Evolutionary conservation across 345 rosid species (phyloP).

Genomic region (Brassica juncea): DNA sequence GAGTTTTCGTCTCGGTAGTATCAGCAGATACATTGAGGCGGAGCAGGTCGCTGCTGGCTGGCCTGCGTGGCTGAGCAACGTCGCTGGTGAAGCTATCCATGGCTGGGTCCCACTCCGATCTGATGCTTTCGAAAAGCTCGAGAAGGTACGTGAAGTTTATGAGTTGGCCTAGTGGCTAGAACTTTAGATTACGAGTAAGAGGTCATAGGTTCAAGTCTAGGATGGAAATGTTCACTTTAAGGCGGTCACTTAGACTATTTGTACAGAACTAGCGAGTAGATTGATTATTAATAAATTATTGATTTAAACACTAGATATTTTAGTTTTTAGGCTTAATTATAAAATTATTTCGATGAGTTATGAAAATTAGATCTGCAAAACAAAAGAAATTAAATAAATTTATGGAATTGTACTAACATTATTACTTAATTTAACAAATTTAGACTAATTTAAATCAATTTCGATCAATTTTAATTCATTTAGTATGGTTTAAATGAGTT

Average conservation of each 20-base stretch:
- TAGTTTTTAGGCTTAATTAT: background rate
- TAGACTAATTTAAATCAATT: background rate
- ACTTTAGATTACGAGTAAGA: background rate
- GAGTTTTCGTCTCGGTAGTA: slow-evolving; percentile 76
- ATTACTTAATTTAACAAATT: background rate
- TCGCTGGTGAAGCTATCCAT: slow-evolving; percentile 92
- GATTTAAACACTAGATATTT: background rate
- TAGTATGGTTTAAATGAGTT: background rate
- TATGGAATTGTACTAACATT: background rate
- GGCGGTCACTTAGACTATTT: background rate
- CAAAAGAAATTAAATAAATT: background rate
- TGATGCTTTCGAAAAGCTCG: slow-evolving; percentile 84
- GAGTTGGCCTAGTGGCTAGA: background rate
- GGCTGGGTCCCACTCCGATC: slow-evolving; percentile 94
- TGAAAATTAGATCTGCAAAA: background rate
- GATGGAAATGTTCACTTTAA: background rate
- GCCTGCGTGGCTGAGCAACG: slow-evolving; percentile 98
- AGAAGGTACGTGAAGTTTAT: slow-evolving; percentile 51
- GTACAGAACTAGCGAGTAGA: background rate
- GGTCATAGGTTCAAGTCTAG: background rate
- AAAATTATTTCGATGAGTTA: background rate
- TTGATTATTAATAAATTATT: no score
- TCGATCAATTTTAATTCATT: background rate
- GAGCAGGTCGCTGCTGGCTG: slow-evolving; percentile 99
- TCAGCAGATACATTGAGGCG: slow-evolving; percentile 73